Conservation (phyloP, 352 stramenopile genomes). For the Phytopythium sindhum region DNA sequence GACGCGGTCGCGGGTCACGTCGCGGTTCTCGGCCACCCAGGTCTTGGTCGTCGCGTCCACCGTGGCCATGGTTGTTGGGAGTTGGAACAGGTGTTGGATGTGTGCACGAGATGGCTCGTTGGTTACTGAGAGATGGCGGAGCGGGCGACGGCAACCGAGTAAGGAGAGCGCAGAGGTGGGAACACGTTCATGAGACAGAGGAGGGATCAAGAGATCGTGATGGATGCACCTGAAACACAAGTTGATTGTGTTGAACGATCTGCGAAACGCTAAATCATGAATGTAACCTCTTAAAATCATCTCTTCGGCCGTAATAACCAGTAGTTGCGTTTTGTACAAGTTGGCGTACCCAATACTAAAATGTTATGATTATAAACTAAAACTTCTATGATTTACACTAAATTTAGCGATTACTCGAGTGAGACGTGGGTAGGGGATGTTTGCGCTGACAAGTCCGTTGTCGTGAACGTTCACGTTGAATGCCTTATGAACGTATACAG, state of each 20-base stretch:
- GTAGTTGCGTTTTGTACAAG: neutral
- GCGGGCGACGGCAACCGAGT: neutral
- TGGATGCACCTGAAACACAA: neutral
- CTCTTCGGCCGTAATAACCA: neutral
- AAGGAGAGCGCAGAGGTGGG: neutral
- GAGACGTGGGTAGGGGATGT: neutral
- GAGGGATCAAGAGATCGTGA: neutral
- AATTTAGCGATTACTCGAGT: neutral
- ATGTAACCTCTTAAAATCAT: neutral
- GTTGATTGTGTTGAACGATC: neutral
- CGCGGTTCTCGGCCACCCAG: conserved; percentile 35
- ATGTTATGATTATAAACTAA: neutral
- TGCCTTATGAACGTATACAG: neutral
- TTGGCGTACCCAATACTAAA: neutral
- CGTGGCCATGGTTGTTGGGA: conserved; percentile 12
- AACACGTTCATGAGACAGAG: neutral
- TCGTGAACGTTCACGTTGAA: neutral
- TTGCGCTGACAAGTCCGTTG: neutral
- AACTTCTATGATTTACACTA: neutral
- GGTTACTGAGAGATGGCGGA: neutral
- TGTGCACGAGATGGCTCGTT: neutral
- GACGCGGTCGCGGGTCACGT: conserved; percentile 64
- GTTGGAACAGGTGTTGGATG: neutral
- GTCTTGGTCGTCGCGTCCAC: conserved; percentile 12
- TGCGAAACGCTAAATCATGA: neutral